Percentiles rank a stretch among this genome's conserved stretches.
Conservation (phyloP, 495 filamentous ascomycete genomes). For the Clohesyomyces aquaticus region DNA sequence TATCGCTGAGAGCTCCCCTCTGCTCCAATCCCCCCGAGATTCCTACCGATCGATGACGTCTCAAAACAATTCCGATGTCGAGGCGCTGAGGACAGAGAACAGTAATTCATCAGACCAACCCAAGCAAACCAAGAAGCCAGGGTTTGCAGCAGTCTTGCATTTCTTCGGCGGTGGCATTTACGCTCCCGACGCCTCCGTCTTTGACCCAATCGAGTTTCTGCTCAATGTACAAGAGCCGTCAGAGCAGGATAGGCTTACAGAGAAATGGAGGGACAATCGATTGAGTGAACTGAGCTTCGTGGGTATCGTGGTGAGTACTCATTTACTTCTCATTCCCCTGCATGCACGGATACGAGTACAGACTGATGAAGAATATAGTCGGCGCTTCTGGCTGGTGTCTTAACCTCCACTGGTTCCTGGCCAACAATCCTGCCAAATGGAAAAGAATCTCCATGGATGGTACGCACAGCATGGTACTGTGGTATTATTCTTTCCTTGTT, state of each 20-base stretch:
- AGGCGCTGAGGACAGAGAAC: neutral
- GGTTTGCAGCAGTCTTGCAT: slow-evolving; percentile 9
- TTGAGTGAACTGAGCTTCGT: slow-evolving; percentile 43
- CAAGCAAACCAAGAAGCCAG: too few species aligned
- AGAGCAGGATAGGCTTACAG: slow-evolving; percentile 40
- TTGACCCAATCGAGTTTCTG: slow-evolving; percentile 40
- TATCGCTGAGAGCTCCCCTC: too few species aligned
- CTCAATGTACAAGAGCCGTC: slow-evolving; percentile 33
- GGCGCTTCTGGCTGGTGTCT: slow-evolving; percentile 38
- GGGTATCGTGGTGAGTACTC: slow-evolving; percentile 39
- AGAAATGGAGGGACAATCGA: slow-evolving; percentile 39
- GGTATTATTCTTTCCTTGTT: slow-evolving; percentile 41
- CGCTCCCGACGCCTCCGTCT: slow-evolving; percentile 31
- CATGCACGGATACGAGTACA: too few species aligned
- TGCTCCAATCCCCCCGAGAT: neutral
- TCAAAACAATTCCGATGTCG: slow-evolving; percentile 7
- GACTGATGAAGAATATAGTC: slow-evolving; percentile 17
- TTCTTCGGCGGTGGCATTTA: slow-evolving; percentile 38
- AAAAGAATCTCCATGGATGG: slow-evolving; percentile 30
- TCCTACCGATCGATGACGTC: slow-evolving; percentile 13
- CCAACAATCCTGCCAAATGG: slow-evolving; percentile 38
- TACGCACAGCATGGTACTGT: slow-evolving; percentile 41
- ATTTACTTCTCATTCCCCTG: neutral
- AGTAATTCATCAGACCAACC: too few species aligned
- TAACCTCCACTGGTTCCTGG: slow-evolving; percentile 45